Evolutionary conservation across 352 stramenopile species (phyloP).

Genomic region (Phytophthora macrochlamydospora): DNA sequence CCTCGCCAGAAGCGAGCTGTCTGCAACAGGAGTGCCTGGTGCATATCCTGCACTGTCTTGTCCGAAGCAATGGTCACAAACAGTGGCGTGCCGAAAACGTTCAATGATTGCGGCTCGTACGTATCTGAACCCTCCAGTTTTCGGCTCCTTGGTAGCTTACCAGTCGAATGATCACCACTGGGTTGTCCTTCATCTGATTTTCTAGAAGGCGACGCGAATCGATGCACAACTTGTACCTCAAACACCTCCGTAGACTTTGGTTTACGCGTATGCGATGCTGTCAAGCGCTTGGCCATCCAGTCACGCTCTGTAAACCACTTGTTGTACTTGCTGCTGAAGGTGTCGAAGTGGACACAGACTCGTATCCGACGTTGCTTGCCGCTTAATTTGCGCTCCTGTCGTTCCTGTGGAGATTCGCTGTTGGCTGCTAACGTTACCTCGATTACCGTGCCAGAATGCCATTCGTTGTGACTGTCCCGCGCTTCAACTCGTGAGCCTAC

Average conservation of each 20-base stretch:
- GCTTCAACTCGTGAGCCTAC: slow-evolving; percentile 68
- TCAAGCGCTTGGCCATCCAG: slow-evolving; percentile 59
- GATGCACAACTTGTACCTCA: slow-evolving; percentile 81
- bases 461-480: slow-evolving; percentile 58
- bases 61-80: slow-evolving; percentile 81
- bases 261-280: slow-evolving; percentile 46
- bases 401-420: slow-evolving; percentile 4
- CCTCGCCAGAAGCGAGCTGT: slow-evolving; percentile 56
- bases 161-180: slow-evolving; percentile 22
- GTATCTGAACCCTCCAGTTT: slow-evolving; percentile 14
- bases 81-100: slow-evolving; percentile 69
- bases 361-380: slow-evolving; percentile 15
- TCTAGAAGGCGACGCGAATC: slow-evolving; percentile 20
- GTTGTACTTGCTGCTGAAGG: slow-evolving; percentile 72
- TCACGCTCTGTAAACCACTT: slow-evolving; percentile 69
- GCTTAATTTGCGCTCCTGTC: neutral
- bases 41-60: slow-evolving; percentile 64
- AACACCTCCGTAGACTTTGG: slow-evolving; percentile 64
- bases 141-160: slow-evolving; percentile 22
- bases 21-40: slow-evolving; percentile 69
- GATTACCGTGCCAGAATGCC: slow-evolving; percentile 65
- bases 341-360: slow-evolving; percentile 76
- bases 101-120: slow-evolving; percentile 26
- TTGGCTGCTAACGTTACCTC: slow-evolving; percentile 34
- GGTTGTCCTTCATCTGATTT: slow-evolving; percentile 17